phyloP scores from a whole-genome alignment of 1,284 basidiomycete genomes.

The Tilletia setariae region DNA sequence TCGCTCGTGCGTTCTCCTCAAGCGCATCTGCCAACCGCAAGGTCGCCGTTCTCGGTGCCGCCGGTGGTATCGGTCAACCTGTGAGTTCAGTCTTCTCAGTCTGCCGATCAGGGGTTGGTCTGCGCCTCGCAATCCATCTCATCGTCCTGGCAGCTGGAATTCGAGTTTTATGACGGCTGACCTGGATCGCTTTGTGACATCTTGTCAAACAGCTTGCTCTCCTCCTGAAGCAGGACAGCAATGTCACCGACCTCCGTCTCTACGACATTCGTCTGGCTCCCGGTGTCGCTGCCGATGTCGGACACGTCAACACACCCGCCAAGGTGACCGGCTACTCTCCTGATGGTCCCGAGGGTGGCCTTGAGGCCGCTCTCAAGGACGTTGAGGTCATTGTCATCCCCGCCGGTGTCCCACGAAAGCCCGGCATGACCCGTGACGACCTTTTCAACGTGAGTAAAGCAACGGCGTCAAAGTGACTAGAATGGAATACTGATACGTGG shows the following conservation, averaged over 20 bases:
- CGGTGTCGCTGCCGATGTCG: constrained; percentile 58
- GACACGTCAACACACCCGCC: constrained; percentile 83
- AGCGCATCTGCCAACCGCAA: constrained; percentile 70
- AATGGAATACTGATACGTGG: too few species aligned
- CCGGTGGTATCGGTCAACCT: constrained; percentile 76
- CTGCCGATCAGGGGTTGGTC: too few species aligned
- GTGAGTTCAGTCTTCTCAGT: constrained; percentile 20
- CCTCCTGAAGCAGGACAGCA: constrained; percentile 78
- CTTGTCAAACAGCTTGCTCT: constrained; percentile 63
- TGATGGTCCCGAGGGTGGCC: constrained; percentile 65
- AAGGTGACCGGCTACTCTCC: constrained; percentile 74
- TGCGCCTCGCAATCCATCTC: too few species aligned
- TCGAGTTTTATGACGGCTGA: too few species aligned
- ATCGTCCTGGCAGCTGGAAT: too few species aligned
- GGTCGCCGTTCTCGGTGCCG: constrained; percentile 83
- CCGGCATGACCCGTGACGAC: constrained; percentile 88
- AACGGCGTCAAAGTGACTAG: too few species aligned
- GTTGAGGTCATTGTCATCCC: constrained; percentile 92
- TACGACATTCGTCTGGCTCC: constrained; percentile 52
- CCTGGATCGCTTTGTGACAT: constrained; percentile 1
- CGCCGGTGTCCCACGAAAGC: constrained; percentile 67
- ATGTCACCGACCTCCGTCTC: constrained; percentile 66
- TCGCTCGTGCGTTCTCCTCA: constrained; percentile 70
- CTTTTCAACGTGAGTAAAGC: constrained; percentile 88
- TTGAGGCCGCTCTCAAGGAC: constrained; percentile 79